Base-by-base conservation (phyloP, 2,329 filamentous ascomycete genomes). In the Diaporthe amygdali region DNA sequence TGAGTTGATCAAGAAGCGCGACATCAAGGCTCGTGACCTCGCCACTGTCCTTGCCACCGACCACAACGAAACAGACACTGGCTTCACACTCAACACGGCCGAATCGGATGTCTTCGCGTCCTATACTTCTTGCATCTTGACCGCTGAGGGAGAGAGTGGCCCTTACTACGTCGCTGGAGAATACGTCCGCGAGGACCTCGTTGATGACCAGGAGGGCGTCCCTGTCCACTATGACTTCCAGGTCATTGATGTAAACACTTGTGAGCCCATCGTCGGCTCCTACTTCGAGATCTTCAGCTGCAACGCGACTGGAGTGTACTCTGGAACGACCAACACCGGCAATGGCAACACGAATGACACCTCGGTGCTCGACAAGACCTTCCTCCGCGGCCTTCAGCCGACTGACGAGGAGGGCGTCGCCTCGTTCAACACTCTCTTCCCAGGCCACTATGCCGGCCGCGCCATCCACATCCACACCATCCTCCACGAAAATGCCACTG, bases 121-220 rank as follows among this genome's bases (percentile, higher is more conserved):
- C 49, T 81, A 81, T 71, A 78, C 77, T 25, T 82, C 82, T n/a
- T 87, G 85, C 67, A 79, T 86, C 46, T 77, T 87, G 15, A 81
- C 80, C 5, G 83, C 84, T 0, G 84, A 87, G 72, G 83, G 82
- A 32, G 86, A 83, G 9, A 79, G 86, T 75, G 85, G 85, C 5
- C 85, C 86, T 30, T 87, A 87, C 79, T 87, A 85, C 73, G 85
- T 89, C 59, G 76, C 80, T 25, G 88, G 87, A 37, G 87, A 89
- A 76, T 81, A 84, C 64, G 77, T 89, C 71, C 84, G 87, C 32
- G 73, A 80, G 37, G 79, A 89, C 74, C 78, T 89, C 46, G 81
- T 79, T 20, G 86, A 88, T 54, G 79, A 79, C 17, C 81, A 89
- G 76, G 72, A 75, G 10, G 88, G 87, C 59, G 80, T 90, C 30